Conservation (phyloP, 805 yeast species). For the Saccharomyces paradoxus region DNA sequence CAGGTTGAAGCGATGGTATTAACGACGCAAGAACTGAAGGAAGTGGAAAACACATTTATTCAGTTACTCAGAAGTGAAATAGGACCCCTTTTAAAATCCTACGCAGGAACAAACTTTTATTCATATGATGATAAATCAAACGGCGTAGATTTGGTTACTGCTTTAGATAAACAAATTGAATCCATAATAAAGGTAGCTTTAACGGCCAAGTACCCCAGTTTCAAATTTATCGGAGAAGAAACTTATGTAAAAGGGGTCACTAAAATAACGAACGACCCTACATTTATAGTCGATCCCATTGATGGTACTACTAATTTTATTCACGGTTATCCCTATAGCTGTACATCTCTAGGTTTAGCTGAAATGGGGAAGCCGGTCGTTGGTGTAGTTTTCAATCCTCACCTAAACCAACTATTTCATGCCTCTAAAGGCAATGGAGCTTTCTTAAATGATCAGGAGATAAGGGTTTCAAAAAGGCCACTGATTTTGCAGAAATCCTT, state of each 20-base stretch:
- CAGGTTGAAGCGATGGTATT: constrained; percentile 11
- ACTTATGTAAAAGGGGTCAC: constrained; percentile 44
- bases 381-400: constrained; percentile 64
- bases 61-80: constrained; percentile 17
- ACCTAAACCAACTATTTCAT: constrained; percentile 42
- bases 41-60: constrained; percentile 20
- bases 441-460: constrained; percentile 37
- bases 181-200: constrained; percentile 25
- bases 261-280: constrained; percentile 42
- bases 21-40: constrained; percentile 17
- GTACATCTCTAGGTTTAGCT: constrained; percentile 54
- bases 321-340: constrained; percentile 53
- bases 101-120: constrained; percentile 25
- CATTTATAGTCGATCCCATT: constrained; percentile 58
- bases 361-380: constrained; percentile 41
- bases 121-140: constrained; percentile 49
- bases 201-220: constrained; percentile 36
- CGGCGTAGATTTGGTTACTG: constrained; percentile 56
- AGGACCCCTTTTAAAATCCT: constrained; percentile 22
- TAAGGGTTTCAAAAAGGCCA: constrained; percentile 29
- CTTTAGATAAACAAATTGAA: constrained; percentile 51
- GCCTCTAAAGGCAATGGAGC: constrained; percentile 53
- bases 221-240: constrained; percentile 55
- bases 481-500: constrained; percentile 44
- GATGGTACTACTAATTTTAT: constrained; percentile 62